Conservation (phyloP, 192 early-diverging fungal species). For the Linnemannia exigua region DNA sequence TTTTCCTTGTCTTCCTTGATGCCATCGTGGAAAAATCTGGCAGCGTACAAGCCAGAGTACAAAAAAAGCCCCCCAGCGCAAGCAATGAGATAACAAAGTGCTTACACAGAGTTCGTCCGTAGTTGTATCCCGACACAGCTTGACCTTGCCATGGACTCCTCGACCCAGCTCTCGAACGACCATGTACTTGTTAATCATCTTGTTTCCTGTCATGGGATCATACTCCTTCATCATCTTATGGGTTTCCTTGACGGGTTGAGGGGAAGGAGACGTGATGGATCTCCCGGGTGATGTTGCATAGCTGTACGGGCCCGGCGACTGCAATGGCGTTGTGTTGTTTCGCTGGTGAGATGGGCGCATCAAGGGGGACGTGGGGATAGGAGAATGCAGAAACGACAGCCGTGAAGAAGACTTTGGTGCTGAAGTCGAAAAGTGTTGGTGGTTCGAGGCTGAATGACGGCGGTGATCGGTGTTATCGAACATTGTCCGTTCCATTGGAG, state of each 20-base stretch:
- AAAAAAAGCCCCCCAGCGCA: background rate
- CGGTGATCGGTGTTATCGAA: constrained; percentile 21
- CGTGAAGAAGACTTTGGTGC: constrained; percentile 48
- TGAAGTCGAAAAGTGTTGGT: constrained; percentile 29
- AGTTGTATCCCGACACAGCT: constrained; percentile 85
- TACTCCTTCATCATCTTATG: constrained; percentile 85
- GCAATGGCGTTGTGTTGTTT: constrained; percentile 45
- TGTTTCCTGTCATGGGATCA: constrained; percentile 91
- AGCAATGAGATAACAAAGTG: background rate
- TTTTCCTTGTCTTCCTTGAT: background rate
- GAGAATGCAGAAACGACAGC: constrained; percentile 47
- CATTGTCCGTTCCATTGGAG: constrained; percentile 21
- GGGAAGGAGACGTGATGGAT: constrained; percentile 34
- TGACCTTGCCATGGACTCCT: constrained; percentile 97
- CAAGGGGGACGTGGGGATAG: constrained; percentile 30
- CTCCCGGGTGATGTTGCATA: constrained; percentile 40
- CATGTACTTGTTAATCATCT: constrained; percentile 97
- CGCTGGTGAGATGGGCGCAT: constrained; percentile 38
- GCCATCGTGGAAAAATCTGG: background rate
- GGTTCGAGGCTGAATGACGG: background rate
- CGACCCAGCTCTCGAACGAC: constrained; percentile 91
- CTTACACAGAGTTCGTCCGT: constrained; percentile 82
- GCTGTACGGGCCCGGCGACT: constrained; percentile 24
- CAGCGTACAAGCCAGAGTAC: background rate
- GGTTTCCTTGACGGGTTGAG: constrained; percentile 84